Conservation (phyloP, 2,329 filamentous ascomycete species). For the Penicillium freii region DNA sequence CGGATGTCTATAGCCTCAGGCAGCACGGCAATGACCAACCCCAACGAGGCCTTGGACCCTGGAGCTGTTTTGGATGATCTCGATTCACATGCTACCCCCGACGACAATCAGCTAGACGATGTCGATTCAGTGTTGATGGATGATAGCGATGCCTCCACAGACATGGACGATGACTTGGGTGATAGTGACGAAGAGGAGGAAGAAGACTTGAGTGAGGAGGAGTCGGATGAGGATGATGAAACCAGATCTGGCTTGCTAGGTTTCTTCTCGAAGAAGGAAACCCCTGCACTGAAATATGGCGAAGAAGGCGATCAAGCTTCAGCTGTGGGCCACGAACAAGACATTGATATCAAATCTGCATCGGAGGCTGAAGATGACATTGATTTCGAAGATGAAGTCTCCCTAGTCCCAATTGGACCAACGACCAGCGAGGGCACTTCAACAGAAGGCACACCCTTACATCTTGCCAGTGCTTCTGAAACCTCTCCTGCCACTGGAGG, state of each 20-base stretch:
- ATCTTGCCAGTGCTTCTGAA: slow-evolving; percentile 21
- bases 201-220: slow-evolving; percentile 52
- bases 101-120: slow-evolving; percentile 42
- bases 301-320: slow-evolving; percentile 29
- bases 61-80: slow-evolving; percentile 22
- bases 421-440: slow-evolving; percentile 20
- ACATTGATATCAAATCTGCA: slow-evolving; percentile 26
- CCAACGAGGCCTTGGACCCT: slow-evolving; percentile 21
- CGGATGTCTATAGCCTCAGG: slow-evolving; percentile 27
- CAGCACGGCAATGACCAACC: slow-evolving; percentile 19
- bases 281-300: slow-evolving; percentile 33
- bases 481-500: slow-evolving; percentile 12
- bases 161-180: slow-evolving; percentile 50
- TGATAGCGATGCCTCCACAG: slow-evolving; percentile 47
- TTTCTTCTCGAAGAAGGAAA: slow-evolving; percentile 48
- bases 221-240: slow-evolving; percentile 40
- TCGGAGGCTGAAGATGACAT: slow-evolving; percentile 29
- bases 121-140: slow-evolving; percentile 47
- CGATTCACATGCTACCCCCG: slow-evolving; percentile 21
- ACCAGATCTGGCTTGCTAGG: slow-evolving; percentile 47
- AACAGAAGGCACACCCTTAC: slow-evolving; percentile 32
- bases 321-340: slow-evolving; percentile 25
- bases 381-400: slow-evolving; percentile 36
- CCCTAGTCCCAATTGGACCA: slow-evolving; percentile 33
- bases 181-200: slow-evolving; percentile 47